phyloP scores from a whole-genome alignment of 495 filamentous ascomycete genomes.

The Penicillium mononematosum region DNA sequence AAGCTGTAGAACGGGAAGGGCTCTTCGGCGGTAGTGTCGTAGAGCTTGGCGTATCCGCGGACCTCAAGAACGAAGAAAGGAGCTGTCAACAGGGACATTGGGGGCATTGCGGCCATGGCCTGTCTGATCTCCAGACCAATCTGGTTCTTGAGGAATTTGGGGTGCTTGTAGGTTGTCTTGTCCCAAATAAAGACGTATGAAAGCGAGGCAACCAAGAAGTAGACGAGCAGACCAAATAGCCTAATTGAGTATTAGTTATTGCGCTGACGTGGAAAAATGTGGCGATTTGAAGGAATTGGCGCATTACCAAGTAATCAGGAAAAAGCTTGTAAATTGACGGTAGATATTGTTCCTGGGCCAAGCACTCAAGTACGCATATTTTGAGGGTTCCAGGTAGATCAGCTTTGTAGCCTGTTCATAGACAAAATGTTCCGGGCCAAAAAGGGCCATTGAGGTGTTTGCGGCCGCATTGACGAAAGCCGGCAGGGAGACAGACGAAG shows the following conservation, averaged over 20 bases:
- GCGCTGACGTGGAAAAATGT: neutral
- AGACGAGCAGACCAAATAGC: slow-evolving; percentile 79
- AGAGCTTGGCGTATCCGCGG: slow-evolving; percentile 82
- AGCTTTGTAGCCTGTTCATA: slow-evolving; percentile 73
- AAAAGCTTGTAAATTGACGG: slow-evolving; percentile 74
- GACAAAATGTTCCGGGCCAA: slow-evolving; percentile 50
- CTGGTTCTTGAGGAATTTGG: slow-evolving; percentile 95
- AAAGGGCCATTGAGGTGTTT: slow-evolving; percentile 44
- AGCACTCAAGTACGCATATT: slow-evolving; percentile 78
- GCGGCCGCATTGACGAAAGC: slow-evolving; percentile 38
- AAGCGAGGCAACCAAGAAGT: slow-evolving; percentile 78
- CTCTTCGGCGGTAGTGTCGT: slow-evolving; percentile 70
- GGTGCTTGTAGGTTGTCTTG: slow-evolving; percentile 82
- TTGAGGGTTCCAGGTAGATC: slow-evolving; percentile 65
- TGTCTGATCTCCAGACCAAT: slow-evolving; percentile 83
- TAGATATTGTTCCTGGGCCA: slow-evolving; percentile 78
- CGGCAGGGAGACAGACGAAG: slow-evolving; percentile 45
- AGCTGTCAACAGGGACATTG: slow-evolving; percentile 80
- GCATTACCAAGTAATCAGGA: slow-evolving; percentile 79
- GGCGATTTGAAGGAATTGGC: neutral
- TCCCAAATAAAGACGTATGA: slow-evolving; percentile 95
- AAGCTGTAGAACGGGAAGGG: slow-evolving; percentile 75
- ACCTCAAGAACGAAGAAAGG: slow-evolving; percentile 84
- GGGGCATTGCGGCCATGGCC: slow-evolving; percentile 68
- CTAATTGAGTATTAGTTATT: slow-evolving; percentile 41